Percentiles rank a stretch among this genome's conserved stretches.
Conservation (phyloP, 306 rosid species). For the Trifolium fragiferum region DNA sequence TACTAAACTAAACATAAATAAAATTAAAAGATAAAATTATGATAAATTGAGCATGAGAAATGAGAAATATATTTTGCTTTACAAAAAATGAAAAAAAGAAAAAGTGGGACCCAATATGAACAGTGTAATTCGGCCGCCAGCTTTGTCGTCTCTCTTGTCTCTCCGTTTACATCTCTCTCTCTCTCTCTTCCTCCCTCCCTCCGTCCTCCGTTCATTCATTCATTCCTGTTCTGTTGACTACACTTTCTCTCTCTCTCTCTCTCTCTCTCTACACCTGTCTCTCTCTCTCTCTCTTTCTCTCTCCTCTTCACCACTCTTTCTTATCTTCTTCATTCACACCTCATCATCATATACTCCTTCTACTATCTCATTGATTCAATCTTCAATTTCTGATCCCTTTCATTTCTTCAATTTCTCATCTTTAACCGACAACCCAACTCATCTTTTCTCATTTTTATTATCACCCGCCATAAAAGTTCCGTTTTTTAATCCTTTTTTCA, state of each 20-base stretch:
- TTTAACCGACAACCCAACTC: conserved; percentile 49
- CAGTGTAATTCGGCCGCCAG: conserved; percentile 83
- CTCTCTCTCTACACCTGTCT: conserved; percentile 32
- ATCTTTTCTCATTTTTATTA: conserved; percentile 11
- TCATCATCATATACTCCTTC: neutral
- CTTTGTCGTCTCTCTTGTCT: conserved; percentile 92
- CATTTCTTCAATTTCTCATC: conserved; percentile 37
- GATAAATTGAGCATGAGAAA: no score
- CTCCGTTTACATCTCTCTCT: conserved; percentile 62
- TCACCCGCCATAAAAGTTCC: conserved; percentile 40
- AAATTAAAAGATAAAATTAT: no score
- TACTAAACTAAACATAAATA: no score
- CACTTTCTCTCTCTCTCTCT: conserved; percentile 30
- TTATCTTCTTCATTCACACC: conserved; percentile 35
- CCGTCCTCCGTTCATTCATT: conserved; percentile 56
- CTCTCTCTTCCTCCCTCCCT: conserved; percentile 52
- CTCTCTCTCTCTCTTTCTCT: conserved; percentile 41
- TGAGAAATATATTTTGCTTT: no score
- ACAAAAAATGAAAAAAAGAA: neutral
- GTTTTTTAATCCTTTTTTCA: conserved; percentile 15
- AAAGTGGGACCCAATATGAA: conserved; percentile 57
- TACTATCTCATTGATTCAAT: neutral
- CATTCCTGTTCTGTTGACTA: neutral
- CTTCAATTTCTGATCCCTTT: conserved; percentile 42
- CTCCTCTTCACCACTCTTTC: conserved; percentile 43